Evolutionary conservation across 495 filamentous ascomycete genomes (phyloP).

Genomic region (Xylaria telfairii): DNA sequence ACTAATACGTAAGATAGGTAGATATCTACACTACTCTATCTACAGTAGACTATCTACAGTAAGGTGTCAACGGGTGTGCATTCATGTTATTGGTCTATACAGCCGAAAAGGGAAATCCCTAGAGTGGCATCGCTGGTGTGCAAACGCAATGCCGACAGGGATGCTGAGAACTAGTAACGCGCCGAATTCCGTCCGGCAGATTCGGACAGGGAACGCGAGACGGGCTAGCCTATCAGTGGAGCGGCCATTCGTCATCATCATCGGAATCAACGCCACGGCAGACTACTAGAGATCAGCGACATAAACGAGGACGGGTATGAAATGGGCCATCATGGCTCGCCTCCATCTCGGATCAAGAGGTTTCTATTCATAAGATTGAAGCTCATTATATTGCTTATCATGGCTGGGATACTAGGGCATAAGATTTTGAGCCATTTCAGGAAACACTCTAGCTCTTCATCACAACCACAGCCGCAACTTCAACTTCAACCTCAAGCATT

Average conservation of each 20-base stretch:
- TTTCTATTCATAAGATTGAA: constrained; percentile 7
- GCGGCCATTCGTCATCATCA: constrained; percentile 17
- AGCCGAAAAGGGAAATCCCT: constrained; percentile 25
- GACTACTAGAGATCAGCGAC: constrained; percentile 4
- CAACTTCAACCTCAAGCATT: neutral
- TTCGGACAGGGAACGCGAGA: neutral
- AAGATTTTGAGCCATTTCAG: constrained; percentile 16
- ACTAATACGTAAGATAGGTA: too few species aligned
- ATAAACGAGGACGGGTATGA: neutral
- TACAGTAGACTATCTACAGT: neutral
- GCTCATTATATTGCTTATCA: constrained; percentile 20
- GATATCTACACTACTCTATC: too few species aligned
- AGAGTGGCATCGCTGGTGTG: neutral
- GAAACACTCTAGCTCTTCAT: constrained; percentile 12
- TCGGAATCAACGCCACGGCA: neutral
- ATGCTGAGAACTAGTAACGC: neutral
- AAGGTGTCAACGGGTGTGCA: neutral
- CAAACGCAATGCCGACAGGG: neutral
- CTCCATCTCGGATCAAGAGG: constrained; percentile 12
- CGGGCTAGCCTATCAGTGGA: constrained; percentile 16
- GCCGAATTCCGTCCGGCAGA: constrained; percentile 10
- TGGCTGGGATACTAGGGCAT: constrained; percentile 23
- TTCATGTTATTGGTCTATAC: constrained; percentile 13
- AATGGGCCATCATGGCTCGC: constrained; percentile 21
- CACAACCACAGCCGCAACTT: neutral